Conservation (phyloP, 495 filamentous ascomycete species). For the Lepidopterella palustris region DNA sequence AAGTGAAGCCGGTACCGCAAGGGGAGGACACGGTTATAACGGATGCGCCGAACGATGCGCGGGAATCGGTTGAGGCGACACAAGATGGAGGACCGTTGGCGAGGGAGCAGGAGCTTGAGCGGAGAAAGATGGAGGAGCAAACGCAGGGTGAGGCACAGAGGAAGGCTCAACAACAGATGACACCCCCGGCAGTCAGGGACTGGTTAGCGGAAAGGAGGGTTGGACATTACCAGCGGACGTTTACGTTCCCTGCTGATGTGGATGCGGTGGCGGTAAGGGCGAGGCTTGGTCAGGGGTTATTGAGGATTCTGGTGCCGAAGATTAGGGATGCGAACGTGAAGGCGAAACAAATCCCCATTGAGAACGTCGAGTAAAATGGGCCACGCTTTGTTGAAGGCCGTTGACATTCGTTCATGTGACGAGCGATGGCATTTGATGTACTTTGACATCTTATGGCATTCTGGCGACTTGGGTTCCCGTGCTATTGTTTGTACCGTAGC, state of each 20-base stretch:
- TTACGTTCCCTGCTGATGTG: slow-evolving; percentile 6
- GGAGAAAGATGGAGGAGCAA: not conserved
- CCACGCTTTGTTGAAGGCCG: too few species aligned
- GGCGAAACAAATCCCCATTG: not conserved
- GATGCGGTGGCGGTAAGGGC: slow-evolving; percentile 1
- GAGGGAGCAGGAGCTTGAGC: not conserved
- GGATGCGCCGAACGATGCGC: not conserved
- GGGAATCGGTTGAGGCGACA: not conserved
- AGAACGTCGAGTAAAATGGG: slow-evolving; percentile 5
- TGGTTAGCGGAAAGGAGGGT: slow-evolving; percentile 5
- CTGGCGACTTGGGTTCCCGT: too few species aligned
- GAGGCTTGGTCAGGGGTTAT: slow-evolving; percentile 2
- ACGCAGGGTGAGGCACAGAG: too few species aligned
- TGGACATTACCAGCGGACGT: slow-evolving; percentile 6
- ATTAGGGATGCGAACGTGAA: not conserved
- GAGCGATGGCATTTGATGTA: too few species aligned
- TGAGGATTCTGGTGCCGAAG: slow-evolving; percentile 9
- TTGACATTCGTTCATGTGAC: too few species aligned
- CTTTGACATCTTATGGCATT: too few species aligned
- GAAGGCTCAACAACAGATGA: not conserved
- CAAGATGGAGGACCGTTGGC: not conserved
- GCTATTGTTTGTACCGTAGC: too few species aligned
- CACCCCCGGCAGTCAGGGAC: not conserved
- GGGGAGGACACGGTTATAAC: not conserved
- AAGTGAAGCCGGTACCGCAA: too few species aligned